Evolutionary conservation across 2,329 filamentous ascomycete species (phyloP).

Genomic region (Pyrenophora teres): DNA sequence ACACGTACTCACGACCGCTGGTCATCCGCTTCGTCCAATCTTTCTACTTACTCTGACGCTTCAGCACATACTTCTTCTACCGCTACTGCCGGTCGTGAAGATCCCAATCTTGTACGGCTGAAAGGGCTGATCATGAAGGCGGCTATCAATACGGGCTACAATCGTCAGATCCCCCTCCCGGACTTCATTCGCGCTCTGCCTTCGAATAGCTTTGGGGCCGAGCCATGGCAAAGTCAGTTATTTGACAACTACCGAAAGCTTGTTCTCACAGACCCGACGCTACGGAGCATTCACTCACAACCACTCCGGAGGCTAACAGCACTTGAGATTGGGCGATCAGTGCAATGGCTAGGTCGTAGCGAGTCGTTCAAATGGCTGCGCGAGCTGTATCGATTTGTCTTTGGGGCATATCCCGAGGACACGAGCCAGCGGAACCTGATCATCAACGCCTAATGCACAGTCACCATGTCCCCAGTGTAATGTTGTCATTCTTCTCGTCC

Average conservation of each 20-base stretch:
- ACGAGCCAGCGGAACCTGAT: constrained; percentile 69
- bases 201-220: constrained; percentile 75
- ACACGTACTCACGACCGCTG: constrained; percentile 67
- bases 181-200: constrained; percentile 77
- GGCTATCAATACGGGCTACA: constrained; percentile 82
- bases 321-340: constrained; percentile 78
- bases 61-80: constrained; percentile 70
- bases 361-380: constrained; percentile 78
- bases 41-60: constrained; percentile 78
- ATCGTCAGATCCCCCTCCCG: constrained; percentile 67
- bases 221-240: constrained; percentile 71
- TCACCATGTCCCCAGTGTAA: neutral
- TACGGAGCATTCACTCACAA: constrained; percentile 55
- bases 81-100: constrained; percentile 70
- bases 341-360: constrained; percentile 73
- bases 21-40: constrained; percentile 75
- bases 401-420: constrained; percentile 82
- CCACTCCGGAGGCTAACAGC: constrained; percentile 68
- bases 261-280: constrained; percentile 72
- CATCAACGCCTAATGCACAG: constrained; percentile 51
- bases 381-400: constrained; percentile 82
- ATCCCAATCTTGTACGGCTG: constrained; percentile 75
- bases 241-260: constrained; percentile 81
- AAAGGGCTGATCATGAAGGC: constrained; percentile 83
- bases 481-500: constrained; percentile 2